Evolutionary conservation across 805 yeast genomes (phyloP), one percentile per base, ranked within the genome.

Genomic region (Alloascoidea africana): DNA sequence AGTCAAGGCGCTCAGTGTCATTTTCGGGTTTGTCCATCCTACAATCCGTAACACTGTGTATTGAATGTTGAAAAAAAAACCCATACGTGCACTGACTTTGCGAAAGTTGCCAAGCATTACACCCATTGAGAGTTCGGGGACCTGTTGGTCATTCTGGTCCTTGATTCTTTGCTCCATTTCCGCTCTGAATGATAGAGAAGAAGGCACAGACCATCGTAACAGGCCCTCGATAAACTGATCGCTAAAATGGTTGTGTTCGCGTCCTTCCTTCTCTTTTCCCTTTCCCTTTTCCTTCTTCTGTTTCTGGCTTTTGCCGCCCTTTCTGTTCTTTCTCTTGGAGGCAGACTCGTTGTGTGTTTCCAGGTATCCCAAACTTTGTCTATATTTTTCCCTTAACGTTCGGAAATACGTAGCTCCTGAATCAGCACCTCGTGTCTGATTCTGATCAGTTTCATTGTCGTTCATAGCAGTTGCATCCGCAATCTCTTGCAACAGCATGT

Each of bases 1-100:
- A 4, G 75, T 57, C 37, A 78, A 51, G 16, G 58, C 50, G 1
- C 71, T 56, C 2, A 80, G 44, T 0, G 89, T 80, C 39, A 68
- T 63, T 0, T 76, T 56, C 0, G 84, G 82, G 23, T 62, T 59
- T 38, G 68, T 68, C 91, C 91, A 81, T 1, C 78, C 66, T 14
- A 77, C 40, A 1, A 77, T 50, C 35, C 70, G 66, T 5, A 74
- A 58, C 1, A 73, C 16, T 3, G 72, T 70, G 47, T 74, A 76
- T 44, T 77, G 83, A 2, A 70, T 39, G 35, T 59, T 65, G 46
- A 79, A 74, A 5, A 76, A 44, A 0, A 59, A 54, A 18, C 74
- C 70, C 65, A 76, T 61, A 38, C 67, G 66, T 8, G 60, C 46
- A 33, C 78, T 70, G 45, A 76, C 49, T 27, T 60, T 59, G 44